Conservation (phyloP, 768 basidiomycete genomes). For the Trametes sanguinea region DNA sequence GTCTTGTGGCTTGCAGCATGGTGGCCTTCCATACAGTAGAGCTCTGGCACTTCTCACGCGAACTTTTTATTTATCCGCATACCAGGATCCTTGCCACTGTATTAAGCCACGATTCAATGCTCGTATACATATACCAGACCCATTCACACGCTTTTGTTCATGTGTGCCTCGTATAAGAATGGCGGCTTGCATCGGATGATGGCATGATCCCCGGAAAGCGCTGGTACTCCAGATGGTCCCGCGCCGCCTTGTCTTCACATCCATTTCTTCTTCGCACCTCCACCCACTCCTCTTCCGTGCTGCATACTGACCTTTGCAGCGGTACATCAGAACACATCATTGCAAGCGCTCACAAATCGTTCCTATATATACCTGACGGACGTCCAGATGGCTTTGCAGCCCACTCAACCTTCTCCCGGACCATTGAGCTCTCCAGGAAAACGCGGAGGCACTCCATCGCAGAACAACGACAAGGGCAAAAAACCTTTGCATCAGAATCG, state of each 20-base stretch:
- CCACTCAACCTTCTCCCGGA: background rate
- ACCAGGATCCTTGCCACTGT: background rate
- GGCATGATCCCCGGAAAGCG: no score
- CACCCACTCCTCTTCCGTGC: background rate
- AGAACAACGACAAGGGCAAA: constrained; percentile 11
- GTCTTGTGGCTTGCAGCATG: background rate
- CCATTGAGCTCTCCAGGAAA: constrained; percentile 1
- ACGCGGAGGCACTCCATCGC: background rate
- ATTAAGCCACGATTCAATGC: background rate
- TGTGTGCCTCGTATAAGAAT: background rate
- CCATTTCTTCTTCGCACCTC: background rate
- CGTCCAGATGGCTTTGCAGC: constrained; percentile 2
- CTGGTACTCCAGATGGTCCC: no score
- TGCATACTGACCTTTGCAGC: background rate
- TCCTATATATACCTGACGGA: background rate
- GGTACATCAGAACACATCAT: background rate
- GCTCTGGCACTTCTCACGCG: background rate
- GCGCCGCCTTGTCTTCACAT: no score
- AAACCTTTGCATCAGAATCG: constrained; percentile 6
- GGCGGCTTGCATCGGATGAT: background rate
- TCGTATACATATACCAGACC: background rate
- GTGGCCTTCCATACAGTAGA: background rate
- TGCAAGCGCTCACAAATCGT: background rate
- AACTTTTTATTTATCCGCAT: background rate
- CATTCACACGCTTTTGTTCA: background rate